A percentile compares a stretch with the other conserved stretches of the same genome.
Evolutionary conservation across 73 alveolate species (phyloP).

Genomic region (Symbiodinium natans): DNA sequence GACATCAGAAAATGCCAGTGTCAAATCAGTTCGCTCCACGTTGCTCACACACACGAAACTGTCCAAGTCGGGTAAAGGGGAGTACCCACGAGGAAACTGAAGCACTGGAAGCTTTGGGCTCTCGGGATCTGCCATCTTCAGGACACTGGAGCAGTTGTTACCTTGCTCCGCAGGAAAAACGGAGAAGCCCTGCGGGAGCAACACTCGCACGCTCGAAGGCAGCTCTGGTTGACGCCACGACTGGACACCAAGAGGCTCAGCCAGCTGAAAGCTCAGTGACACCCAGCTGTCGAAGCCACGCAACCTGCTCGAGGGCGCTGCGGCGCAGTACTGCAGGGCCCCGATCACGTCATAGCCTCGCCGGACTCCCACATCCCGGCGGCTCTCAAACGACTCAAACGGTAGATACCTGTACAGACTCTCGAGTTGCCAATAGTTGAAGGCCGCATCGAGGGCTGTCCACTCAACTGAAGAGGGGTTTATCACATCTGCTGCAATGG

Average conservation of each 20-base stretch:
- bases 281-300: slow-evolving; percentile 11
- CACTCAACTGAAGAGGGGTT: neutral
- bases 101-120: neutral
- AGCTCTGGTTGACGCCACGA: slow-evolving; percentile 49
- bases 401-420: neutral
- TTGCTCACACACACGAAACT: neutral
- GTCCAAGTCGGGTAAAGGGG: slow-evolving; percentile 2
- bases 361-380: slow-evolving; percentile 46
- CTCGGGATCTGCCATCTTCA: slow-evolving; percentile 29
- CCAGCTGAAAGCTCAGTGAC: slow-evolving; percentile 18
- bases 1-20: neutral
- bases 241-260: slow-evolving; percentile 45
- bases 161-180: neutral
- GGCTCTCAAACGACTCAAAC: slow-evolving; percentile 27
- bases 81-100: slow-evolving; percentile 37
- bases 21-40: neutral
- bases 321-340: slow-evolving; percentile 22
- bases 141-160: neutral
- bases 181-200: slow-evolving; percentile 41
- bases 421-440: slow-evolving; percentile 65
- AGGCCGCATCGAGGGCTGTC: neutral
- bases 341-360: slow-evolving; percentile 39
- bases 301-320: slow-evolving; percentile 11
- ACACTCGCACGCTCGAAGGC: neutral
- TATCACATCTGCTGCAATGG: neutral